Base-by-base conservation (phyloP, 2,329 filamentous ascomycete genomes). In the Lasiodiplodia gonubiensis region DNA sequence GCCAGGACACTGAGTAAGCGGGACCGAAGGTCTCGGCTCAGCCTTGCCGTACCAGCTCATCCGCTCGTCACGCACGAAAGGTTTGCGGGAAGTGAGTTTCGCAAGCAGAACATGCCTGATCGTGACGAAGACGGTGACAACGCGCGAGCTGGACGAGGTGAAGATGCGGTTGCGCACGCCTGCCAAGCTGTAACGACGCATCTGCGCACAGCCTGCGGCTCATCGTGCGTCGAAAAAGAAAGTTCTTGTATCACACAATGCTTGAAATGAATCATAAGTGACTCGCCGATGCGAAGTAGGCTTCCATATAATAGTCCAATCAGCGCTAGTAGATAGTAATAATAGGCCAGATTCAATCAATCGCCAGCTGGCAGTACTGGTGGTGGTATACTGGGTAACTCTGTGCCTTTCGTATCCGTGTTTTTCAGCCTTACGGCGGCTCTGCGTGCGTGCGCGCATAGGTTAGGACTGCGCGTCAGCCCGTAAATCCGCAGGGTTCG, bases 401-500 rank as follows among this genome's bases (percentile, higher is more conserved):
- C 1, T 42, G 16, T 54, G 27, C 21, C 27, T 54, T 54, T 14
- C 52, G 7, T 33, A 18, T 54, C 16, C 16, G 18, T 8, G 12
- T 16, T 10, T 21, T 8, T 37, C 53, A 39, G 53, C 53, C 53
- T 39, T 55, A n/a, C 53, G 53, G 53, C 53, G 53, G 53, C 33
- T 55, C 53, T 55, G 21, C 18, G 18, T 33, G 53, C 53, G 23
- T 11, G n/a, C 33, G 53, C 53, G 53, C 18, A 33, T 21, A n/a
- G 11, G 33, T 21, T 23, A 7, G 35, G 7, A 35, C 10, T 16
- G 53, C 53, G 53, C 30, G n/a, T 33, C 53, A 39, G n/a, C 4
- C 18, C 53, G 21, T 25, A 37, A 6, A 6, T 14, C 21, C n/a
- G 18, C 18, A 21, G 2, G 27, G 3, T 23, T 52, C 51, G 14